Conservation (phyloP, 192 early-diverging fungal species). For the Coemansia sp. region DNA sequence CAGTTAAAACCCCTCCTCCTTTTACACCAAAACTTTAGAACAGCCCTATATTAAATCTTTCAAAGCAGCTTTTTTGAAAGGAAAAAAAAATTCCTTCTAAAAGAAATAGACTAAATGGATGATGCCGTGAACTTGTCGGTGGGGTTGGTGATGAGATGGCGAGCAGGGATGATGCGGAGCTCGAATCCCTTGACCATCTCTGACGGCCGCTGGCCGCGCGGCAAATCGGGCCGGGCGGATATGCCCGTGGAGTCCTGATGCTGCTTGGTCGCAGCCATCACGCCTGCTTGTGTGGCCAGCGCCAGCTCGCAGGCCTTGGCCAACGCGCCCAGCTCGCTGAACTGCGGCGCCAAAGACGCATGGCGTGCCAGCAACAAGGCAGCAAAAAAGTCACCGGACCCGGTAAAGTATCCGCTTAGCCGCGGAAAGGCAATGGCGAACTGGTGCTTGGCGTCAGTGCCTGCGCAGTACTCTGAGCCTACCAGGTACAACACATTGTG, state of each 20-base stretch:
- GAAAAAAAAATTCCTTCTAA: neutral
- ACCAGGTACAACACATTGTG: conserved; percentile 45
- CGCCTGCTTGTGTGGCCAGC: conserved; percentile 65
- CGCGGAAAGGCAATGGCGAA: conserved; percentile 76
- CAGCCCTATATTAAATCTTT: no score
- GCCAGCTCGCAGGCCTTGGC: conserved; percentile 65
- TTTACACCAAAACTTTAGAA: no score
- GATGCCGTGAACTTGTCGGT: conserved; percentile 2
- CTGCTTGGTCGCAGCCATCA: conserved; percentile 63
- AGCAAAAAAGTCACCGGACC: conserved; percentile 90
- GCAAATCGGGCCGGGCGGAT: conserved; percentile 14
- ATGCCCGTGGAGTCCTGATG: conserved; percentile 33
- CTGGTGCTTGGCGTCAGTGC: conserved; percentile 28
- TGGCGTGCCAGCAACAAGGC: conserved; percentile 68
- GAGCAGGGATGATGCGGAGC: conserved; percentile 67
- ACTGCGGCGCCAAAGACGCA: conserved; percentile 32
- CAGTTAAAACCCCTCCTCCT: no score
- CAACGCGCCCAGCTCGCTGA: conserved; percentile 20
- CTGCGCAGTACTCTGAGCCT: conserved; percentile 35
- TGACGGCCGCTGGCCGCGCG: conserved; percentile 21
- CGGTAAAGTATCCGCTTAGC: conserved; percentile 77
- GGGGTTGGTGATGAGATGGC: conserved; percentile 35
- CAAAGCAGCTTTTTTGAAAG: no score
- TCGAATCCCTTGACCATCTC: conserved; percentile 62
- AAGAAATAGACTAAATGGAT: conserved; percentile 2